Evolutionary conservation across 345 rosid genomes (phyloP), one percentile per base, ranked within the genome.

Genomic region (Excoecaria agallocha): DNA sequence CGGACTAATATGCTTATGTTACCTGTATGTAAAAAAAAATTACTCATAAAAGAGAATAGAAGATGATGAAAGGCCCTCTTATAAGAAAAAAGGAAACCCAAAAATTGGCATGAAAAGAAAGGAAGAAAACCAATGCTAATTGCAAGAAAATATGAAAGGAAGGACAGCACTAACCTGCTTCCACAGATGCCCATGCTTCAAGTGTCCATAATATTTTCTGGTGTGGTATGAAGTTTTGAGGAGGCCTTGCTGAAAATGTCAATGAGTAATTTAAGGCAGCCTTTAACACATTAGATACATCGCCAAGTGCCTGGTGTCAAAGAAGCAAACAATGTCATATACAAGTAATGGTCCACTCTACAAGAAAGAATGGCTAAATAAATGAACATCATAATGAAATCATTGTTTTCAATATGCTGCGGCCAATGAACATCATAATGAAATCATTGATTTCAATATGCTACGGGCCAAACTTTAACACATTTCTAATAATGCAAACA

Each of bases 171-270:
- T 75, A 43, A 85, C 97, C 91, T 65, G 84, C 82, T 73, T 85
- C 86, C 30, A 84, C 82, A 43, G 88, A 80, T 63, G 79, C 78
- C 91, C 88, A 91, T 22, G 92, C 97, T 77, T 91, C 98, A 72
- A 91, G 79, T 75, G 86, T 80, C 98, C 97, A 92, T 66, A 92
- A 62, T 71, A 93, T 69, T 72, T 90, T 94, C 70, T 89, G 91
- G 81, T 91, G 93, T 12, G 94, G 91, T 67, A 84, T 78, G 71
- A 94, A 90, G 78, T 81, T 84, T 82, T 89, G 97, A 25, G 98
- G 98, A 72, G 91, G 89, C 74, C 98, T 85, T 68, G 87, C 69
- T 66, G 97, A 88, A 72, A 57, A 78, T 60, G 86, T 82, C 69
- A 89, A 69, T 0, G 97, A 89, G 81, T 81, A 89, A 39, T 84